Conservation (phyloP, 495 filamentous ascomycete species). For the Ramalina intermedia region DNA sequence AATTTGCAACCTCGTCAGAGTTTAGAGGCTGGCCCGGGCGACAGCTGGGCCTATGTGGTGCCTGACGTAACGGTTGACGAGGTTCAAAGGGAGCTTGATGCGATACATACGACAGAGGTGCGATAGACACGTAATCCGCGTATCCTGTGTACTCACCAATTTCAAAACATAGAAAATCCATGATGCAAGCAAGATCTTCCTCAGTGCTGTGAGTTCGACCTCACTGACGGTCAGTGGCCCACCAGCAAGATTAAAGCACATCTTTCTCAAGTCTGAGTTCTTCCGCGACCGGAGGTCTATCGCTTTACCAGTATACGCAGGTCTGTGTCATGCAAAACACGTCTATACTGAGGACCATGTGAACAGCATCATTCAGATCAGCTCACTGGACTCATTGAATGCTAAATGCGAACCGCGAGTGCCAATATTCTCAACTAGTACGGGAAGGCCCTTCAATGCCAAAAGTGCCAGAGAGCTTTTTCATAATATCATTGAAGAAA, state of each 20-base stretch:
- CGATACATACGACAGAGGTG: background rate
- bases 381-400: background rate
- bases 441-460: background rate
- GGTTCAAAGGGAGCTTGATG: constrained; percentile 4
- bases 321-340: background rate
- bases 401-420: background rate
- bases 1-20: constrained; percentile 31
- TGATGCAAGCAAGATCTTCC: constrained; percentile 19
- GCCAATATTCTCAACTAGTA: background rate
- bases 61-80: constrained; percentile 23
- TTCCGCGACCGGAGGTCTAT: constrained; percentile 36
- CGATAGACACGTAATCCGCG: too few relatives aligned
- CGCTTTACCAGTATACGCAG: background rate
- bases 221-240: constrained; percentile 31
- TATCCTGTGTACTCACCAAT: too few relatives aligned
- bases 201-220: constrained; percentile 22
- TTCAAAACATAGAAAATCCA: too few relatives aligned
- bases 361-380: background rate
- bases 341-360: constrained; percentile 33
- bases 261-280: constrained; percentile 4
- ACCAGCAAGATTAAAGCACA: constrained; percentile 14
- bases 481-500: background rate
- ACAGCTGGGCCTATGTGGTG: constrained; percentile 43
- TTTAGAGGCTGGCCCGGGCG: constrained; percentile 15
- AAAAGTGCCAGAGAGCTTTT: background rate